Conservation (phyloP, 768 basidiomycete species). For the Gyrodon lividus region DNA sequence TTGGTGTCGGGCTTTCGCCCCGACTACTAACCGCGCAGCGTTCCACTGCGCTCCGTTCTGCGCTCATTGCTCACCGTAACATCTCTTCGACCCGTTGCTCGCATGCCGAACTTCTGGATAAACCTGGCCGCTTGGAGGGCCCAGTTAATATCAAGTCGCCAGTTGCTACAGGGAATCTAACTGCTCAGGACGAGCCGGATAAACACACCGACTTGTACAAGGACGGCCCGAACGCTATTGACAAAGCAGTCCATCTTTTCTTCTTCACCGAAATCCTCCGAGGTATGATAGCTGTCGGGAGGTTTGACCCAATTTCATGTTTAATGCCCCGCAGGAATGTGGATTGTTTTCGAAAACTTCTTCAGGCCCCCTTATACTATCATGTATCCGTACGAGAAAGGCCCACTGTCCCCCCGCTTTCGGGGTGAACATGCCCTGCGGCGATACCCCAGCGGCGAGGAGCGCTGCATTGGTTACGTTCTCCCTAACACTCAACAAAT, state of each 20-base stretch:
- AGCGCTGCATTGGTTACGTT: constrained; percentile 95
- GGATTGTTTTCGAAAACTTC: constrained; percentile 91
- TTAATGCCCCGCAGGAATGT: constrained; percentile 71
- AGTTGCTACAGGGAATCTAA: constrained; percentile 30
- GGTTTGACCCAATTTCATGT: not conserved
- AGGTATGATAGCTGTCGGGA: constrained; percentile 52
- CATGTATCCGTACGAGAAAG: constrained; percentile 98
- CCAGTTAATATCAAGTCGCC: constrained; percentile 33
- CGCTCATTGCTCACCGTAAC: constrained; percentile 46
- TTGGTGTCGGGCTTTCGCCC: constrained; percentile 52
- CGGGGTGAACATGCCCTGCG: constrained; percentile 97
- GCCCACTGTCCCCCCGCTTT: constrained; percentile 95
- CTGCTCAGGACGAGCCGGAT: constrained; percentile 43
- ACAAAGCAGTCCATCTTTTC: constrained; percentile 95
- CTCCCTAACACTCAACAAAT: not conserved
- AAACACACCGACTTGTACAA: constrained; percentile 67
- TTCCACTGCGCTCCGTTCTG: constrained; percentile 32
- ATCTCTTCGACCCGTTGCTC: constrained; percentile 24
- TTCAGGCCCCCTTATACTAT: constrained; percentile 97
- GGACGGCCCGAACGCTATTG: constrained; percentile 83
- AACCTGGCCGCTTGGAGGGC: constrained; percentile 20
- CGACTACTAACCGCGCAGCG: constrained; percentile 34
- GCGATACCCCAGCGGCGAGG: constrained; percentile 96
- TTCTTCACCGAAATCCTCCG: constrained; percentile 98
- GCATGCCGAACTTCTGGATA: constrained; percentile 20